Conservation (phyloP, 257 asterid genomes). For the Asclepias syriaca region DNA sequence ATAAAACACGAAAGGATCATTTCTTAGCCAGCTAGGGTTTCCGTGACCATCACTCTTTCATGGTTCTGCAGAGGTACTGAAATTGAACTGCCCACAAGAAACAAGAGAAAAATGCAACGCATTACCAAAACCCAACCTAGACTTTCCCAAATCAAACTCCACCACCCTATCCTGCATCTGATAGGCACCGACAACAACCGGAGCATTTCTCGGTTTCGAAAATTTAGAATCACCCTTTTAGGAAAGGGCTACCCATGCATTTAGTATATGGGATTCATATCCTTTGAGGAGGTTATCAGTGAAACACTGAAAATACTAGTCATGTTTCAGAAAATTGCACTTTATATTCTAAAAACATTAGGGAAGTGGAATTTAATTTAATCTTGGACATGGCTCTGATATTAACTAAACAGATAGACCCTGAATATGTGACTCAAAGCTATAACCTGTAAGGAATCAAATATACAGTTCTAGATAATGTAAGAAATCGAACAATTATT, state of each 20-base stretch:
- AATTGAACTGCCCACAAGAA: slow-evolving; percentile 27
- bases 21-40: background rate
- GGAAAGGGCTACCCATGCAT: background rate
- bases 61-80: slow-evolving; percentile 19
- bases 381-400: background rate
- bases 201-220: slow-evolving; percentile 10
- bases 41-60: background rate
- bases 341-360: background rate
- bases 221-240: background rate
- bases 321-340: background rate
- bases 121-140: slow-evolving; percentile 24
- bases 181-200: slow-evolving; percentile 29
- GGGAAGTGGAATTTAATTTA: background rate
- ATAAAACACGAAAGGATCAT: background rate
- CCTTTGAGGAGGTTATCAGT: background rate
- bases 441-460: background rate
- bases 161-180: slow-evolving; percentile 30
- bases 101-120: slow-evolving; percentile 6
- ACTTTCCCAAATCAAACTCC: slow-evolving; percentile 28
- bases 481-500: background rate
- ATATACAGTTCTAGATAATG: too few relatives aligned
- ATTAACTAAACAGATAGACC: background rate
- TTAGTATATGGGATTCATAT: background rate
- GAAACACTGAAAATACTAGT: background rate
- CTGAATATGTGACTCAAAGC: background rate